Percentiles rank a stretch among this genome's conserved stretches.
phyloP scores from a whole-genome alignment of 2,329 filamentous ascomycete species.

The Colletotrichum sp. region DNA sequence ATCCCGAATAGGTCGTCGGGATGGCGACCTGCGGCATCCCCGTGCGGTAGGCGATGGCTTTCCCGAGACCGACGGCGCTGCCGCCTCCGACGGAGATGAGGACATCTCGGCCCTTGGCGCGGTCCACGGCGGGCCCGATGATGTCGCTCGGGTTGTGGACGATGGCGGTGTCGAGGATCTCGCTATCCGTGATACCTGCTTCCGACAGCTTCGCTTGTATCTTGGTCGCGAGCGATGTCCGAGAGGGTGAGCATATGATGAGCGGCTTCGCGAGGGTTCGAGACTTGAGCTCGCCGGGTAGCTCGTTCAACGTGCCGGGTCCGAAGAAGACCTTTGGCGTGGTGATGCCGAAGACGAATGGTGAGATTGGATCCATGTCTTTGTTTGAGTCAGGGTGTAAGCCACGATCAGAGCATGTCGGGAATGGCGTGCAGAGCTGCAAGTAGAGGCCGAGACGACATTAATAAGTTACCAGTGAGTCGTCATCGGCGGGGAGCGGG shows the following conservation, averaged over 20 bases:
- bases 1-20: slow-evolving; percentile 64
- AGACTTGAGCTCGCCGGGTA: slow-evolving; percentile 37
- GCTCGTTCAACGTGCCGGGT: slow-evolving; percentile 32
- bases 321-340: slow-evolving; percentile 40
- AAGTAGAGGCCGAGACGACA: neutral
- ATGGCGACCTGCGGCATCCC: slow-evolving; percentile 63
- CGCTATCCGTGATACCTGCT: slow-evolving; percentile 33
- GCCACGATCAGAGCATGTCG: neutral
- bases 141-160: slow-evolving; percentile 31
- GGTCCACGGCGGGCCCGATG: slow-evolving; percentile 31
- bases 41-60: slow-evolving; percentile 57
- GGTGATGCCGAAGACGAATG: slow-evolving; percentile 8
- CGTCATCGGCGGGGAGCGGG: slow-evolving; percentile 19
- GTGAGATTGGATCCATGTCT: neutral
- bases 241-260: slow-evolving; percentile 43
- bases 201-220: slow-evolving; percentile 31
- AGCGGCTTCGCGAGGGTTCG: slow-evolving; percentile 37
- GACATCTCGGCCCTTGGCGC: slow-evolving; percentile 51
- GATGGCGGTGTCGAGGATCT: slow-evolving; percentile 38
- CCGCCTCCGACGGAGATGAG: slow-evolving; percentile 68
- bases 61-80: slow-evolving; percentile 65
- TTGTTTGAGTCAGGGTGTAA: neutral
- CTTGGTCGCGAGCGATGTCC: slow-evolving; percentile 35
- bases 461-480: neutral
- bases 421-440: neutral